These are phyloP conservation scores for Bacterosira constricta DNA, from an alignment of 108 stramenopile genomes.

Conservation along the genomic window DNA sequence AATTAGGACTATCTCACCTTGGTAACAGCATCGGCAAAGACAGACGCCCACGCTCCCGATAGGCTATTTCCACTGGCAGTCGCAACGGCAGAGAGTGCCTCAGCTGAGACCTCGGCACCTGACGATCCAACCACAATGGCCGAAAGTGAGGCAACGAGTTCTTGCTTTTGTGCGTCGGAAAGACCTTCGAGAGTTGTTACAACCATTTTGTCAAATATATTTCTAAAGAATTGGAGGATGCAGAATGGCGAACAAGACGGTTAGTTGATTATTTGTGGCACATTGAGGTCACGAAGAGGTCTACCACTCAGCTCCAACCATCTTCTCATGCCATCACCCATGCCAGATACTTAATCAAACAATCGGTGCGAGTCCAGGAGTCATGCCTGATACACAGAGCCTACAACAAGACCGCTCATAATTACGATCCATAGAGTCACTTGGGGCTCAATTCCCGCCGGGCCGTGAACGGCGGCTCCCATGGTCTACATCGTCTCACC, in stretches of 20 bases:
- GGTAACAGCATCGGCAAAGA: conserved; percentile 69
- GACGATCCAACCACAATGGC: conserved; percentile 64
- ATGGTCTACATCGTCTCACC: too few species aligned
- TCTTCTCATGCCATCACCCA: neutral
- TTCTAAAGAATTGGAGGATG: conserved; percentile 1
- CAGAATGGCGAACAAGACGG: neutral
- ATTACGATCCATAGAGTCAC: too few species aligned
- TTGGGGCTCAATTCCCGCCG: too few species aligned
- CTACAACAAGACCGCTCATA: too few species aligned
- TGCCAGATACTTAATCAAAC: neutral
- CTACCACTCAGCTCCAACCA: too few species aligned
- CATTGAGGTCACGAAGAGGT: too few species aligned
- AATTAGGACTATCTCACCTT: conserved; percentile 24
- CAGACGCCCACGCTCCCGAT: conserved; percentile 60
- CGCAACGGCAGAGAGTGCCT: conserved; percentile 69
- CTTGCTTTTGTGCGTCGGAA: conserved; percentile 75
- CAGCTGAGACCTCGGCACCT: conserved; percentile 58
- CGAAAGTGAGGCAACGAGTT: conserved; percentile 83
- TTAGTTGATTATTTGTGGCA: too few species aligned
- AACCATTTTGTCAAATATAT: conserved; percentile 56
- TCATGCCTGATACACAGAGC: too few species aligned
- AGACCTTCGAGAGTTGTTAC: conserved; percentile 69
- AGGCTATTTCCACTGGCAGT: conserved; percentile 73
- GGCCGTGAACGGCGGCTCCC: too few species aligned
- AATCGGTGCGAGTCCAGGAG: neutral